phyloP scores from a whole-genome alignment of 129 eudicot species.

The Artemisia tridentata region DNA sequence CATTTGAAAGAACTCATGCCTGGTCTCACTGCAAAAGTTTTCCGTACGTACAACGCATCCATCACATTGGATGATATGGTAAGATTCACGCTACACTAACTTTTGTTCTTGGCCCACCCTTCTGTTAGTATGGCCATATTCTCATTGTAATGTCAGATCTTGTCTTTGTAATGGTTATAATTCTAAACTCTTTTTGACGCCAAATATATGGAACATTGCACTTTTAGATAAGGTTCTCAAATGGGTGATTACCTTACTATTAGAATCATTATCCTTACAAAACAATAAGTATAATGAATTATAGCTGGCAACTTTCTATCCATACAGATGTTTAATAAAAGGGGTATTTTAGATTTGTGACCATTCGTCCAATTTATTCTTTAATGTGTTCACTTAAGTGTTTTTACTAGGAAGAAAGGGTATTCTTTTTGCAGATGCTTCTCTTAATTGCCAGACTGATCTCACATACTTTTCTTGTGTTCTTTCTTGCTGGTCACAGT shows the following conservation, averaged over 20 bases:
- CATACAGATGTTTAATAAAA: not conserved
- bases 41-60: constrained; percentile 98
- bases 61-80: constrained; percentile 97
- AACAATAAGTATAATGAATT: no score
- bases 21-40: constrained; percentile 97
- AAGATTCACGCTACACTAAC: constrained; percentile 18
- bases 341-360: not conserved
- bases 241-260: no score
- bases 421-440: not conserved
- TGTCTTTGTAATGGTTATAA: no score
- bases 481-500: constrained; percentile 38
- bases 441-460: no score
- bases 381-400: not conserved
- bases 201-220: no score
- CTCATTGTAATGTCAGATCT: no score
- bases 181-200: no score
- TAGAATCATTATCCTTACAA: no score
- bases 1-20: constrained; percentile 97
- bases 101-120: constrained; percentile 3
- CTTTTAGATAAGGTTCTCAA: no score
- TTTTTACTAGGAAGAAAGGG: not conserved
- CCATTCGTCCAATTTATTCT: no score
- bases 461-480: no score
- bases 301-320: no score
- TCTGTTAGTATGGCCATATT: not conserved